Evolutionary conservation across 495 filamentous ascomycete species (phyloP), one percentile per base, ranked within the genome.

Genomic region (Mycothermus thermophilus): DNA sequence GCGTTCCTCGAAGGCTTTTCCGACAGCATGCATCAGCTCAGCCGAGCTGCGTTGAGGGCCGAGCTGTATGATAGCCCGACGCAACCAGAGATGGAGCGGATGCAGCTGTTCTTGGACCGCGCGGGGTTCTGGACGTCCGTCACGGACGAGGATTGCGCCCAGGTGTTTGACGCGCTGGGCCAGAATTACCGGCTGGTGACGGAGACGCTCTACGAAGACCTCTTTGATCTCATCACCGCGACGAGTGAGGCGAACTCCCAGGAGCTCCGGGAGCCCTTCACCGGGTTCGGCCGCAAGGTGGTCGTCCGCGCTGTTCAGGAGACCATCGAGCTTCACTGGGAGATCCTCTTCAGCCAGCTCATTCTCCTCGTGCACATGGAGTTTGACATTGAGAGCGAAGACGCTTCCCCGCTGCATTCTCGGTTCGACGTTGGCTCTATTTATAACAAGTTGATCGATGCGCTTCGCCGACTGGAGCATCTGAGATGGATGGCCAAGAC

Each of bases 321-420:
- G 48, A 76, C 76, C 9, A 71, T 85, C 16, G 62, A 75, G 30
- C 51, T 79, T 5, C 74, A 79, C 38, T 72, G 71, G 42, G 68
- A 71, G 22, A 63, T 87, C 11, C 72, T 92, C 11, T 74, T 83
- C 30, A 79, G 83, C 51, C 69, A 95, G n/a, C 52, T 94, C 2
- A 63, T 86, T n/a, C 60, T 95, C 4, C 66, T 90, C 8, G 66
- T 86, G 12, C 81, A 94, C 43, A 72, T 95, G 53, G 79, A 83
- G 47, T 72, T 72, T 27, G 86, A 88, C 42, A 67, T 78, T 21
- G 73, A 87, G 31, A 68, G 71, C 44, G 70, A 72, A 19, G 75
- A 79, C 18, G 67, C 72, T 10, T 70, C 75, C 1, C 34, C 41
- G 3, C 66, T 72, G 16, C 57, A 71, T 39, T 44, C 60, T n/a